Base-by-base conservation (phyloP, 257 asterid genomes). In the Mitragyna speciosa region DNA sequence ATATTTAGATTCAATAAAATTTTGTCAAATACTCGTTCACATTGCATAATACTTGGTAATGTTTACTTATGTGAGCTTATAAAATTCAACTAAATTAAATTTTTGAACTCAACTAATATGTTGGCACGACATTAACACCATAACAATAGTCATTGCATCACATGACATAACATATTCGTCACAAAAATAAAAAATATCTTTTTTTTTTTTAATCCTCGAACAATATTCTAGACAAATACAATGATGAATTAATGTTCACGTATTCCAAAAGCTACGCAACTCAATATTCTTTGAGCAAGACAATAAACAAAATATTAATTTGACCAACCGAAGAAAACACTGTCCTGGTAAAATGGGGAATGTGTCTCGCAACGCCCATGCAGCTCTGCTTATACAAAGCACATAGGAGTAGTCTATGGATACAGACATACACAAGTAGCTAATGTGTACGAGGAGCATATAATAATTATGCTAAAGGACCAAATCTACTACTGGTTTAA, bases 331-430 rank as follows among this genome's bases (percentile, higher is more conserved):
- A 26, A 82, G 81, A 79, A 83, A 78, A 83, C 87, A 78, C 5
- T 76, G 65, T 64, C 88, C 89, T 74, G 65, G 68, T 54, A 64
- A 79, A 61, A 48, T 67, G 83, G 87, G 76, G 71, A 70, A 39
- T 77, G 81, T 86, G 93, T 86, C 83, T 75, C 84, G 48, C 48
- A 66, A 66, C 74, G 70, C 31, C 84, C 88, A 78, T 84, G 83
- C 91, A 87, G 36, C 74, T 73, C 73, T 77, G 17, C 43, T 54
- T 4, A 67, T 43, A 2, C 65, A 77, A 26, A 11, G 80, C 22
- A 45, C 14, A 24, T 31, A 47, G 64, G 59, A 43, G 39, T 75
- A 66, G 61, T 10, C 20, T 14, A n/a, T 77, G 51, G 20, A 28
- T 3, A 61, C 65, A 54, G 45, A 73, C 16, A 20, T 14, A 4